Evolutionary conservation across 202 grass and related monocot species (phyloP), one percentile per base, ranked within the genome.

Genomic region (Panicum virgatum): DNA sequence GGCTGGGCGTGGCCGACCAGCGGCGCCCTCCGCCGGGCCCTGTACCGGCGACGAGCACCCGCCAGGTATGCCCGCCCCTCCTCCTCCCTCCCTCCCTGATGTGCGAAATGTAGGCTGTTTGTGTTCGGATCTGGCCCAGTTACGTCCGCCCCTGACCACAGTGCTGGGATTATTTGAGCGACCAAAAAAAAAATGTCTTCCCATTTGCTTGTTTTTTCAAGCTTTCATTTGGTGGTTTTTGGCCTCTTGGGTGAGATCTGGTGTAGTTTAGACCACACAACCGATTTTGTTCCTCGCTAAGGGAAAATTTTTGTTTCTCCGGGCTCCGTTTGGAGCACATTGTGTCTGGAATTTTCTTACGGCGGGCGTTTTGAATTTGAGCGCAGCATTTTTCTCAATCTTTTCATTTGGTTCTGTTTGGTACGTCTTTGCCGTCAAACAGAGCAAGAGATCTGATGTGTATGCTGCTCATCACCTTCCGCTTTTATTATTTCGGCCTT

Each of bases 181-280:
- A 19, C 64, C 32, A 34, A 43, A 8, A 7, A 13, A 12, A 51
- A 36, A 20, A 15, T 44, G 27, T 81, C 26, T 62, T 38, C 27
- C 7, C 9, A 1, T 69, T 22, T 30, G 47, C 25, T 1, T 30
- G 16, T 10, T 58, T 11, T 22, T 29, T 29, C 5, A 39, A 42
- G 22, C 0, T 60, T 60, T 59, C 29, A 3, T 40, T 46, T 30
- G 5, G 16, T 52, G 4, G 36, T 38, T 66, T 67, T 59, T 34
- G 22, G 27, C 62, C 23, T 34, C 25, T 46, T 79, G 45, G 23
- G 18, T 73, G 84, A 88, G 91, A 93, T 91, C 88, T 86, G 78
- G 18, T 51, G 25, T 6, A 16, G n/a, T 4, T 11, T 50, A 19
- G 18, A 47, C 66, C 20, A 10, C 46, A 72, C 40, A 37, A 53